Evolutionary conservation across 176 grass and related monocot genomes (phyloP).

Genomic region (Triticum timopheevii): DNA sequence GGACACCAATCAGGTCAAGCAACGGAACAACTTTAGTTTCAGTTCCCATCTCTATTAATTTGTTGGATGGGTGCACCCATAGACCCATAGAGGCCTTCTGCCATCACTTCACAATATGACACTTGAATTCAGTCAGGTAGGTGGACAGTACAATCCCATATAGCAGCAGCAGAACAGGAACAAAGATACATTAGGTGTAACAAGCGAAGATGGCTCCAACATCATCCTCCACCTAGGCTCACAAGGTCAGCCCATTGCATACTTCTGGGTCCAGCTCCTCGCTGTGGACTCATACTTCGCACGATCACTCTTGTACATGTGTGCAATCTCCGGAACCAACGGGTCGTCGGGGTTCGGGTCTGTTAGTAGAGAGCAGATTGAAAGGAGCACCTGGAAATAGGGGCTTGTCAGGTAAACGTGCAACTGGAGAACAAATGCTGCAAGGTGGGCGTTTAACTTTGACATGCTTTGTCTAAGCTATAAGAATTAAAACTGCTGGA

Average conservation of each 20-base stretch:
- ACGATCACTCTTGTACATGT: slow-evolving; percentile 56
- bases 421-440: neutral
- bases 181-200: neutral
- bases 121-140: slow-evolving; percentile 2
- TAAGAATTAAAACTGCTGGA: neutral
- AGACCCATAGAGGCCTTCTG: neutral
- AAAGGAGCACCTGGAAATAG: slow-evolving; percentile 50
- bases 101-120: neutral
- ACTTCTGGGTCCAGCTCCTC: slow-evolving; percentile 58
- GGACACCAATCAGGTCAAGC: neutral
- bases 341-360: slow-evolving; percentile 53
- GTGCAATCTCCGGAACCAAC: slow-evolving; percentile 48
- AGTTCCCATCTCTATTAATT: neutral
- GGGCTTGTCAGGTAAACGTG: neutral
- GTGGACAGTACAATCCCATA: neutral
- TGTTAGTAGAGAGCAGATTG: slow-evolving; percentile 57
- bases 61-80: slow-evolving; percentile 2
- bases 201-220: neutral
- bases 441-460: neutral
- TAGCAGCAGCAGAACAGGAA: slow-evolving; percentile 2
- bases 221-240: neutral
- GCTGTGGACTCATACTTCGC: slow-evolving; percentile 47
- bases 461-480: neutral
- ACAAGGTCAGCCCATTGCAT: slow-evolving; percentile 46
- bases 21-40: neutral